Conservation (phyloP, 2,329 filamentous ascomycete species). For the Colletotrichum phormii region DNA sequence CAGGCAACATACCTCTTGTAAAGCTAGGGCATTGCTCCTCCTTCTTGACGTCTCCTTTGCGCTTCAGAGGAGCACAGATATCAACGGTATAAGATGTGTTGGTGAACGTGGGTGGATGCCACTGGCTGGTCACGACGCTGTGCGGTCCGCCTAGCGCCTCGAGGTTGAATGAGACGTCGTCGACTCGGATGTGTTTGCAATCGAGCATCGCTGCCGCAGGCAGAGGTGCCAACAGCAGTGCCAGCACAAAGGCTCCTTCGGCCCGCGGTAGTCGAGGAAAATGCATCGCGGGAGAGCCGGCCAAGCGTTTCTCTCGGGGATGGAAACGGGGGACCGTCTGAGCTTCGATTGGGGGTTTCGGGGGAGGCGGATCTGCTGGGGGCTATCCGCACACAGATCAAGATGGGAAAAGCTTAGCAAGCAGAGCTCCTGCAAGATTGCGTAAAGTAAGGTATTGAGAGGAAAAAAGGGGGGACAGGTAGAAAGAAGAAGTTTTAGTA, state of each 20-base stretch:
- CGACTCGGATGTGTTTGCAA: conserved; percentile 71
- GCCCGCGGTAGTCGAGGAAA: conserved; percentile 42
- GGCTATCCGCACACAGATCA: background rate
- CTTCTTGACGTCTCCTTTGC: conserved; percentile 65
- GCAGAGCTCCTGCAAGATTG: conserved; percentile 4
- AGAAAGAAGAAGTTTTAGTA: background rate
- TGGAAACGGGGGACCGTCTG: conserved; percentile 11
- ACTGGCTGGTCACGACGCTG: conserved; percentile 71
- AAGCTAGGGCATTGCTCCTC: conserved; percentile 75
- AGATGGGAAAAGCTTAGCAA: conserved; percentile 4
- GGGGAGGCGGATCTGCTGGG: background rate
- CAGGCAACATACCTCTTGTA: conserved; percentile 68
- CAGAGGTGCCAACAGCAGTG: conserved; percentile 49
- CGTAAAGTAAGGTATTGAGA: background rate
- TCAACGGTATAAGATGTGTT: conserved; percentile 89
- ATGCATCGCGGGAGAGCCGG: conserved; percentile 29
- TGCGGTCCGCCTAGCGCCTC: conserved; percentile 73
- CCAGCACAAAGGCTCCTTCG: conserved; percentile 50
- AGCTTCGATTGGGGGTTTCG: conserved; percentile 12
- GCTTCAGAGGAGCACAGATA: conserved; percentile 76
- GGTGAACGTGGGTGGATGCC: conserved; percentile 63
- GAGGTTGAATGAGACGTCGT: conserved; percentile 73
- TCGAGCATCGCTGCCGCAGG: conserved; percentile 63
- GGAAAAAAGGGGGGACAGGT: background rate
- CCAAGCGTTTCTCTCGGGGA: conserved; percentile 35